Evolutionary conservation across 805 yeast species (phyloP), one percentile per base, ranked within the genome.

Genomic region (Kazachstania psychrophila): DNA sequence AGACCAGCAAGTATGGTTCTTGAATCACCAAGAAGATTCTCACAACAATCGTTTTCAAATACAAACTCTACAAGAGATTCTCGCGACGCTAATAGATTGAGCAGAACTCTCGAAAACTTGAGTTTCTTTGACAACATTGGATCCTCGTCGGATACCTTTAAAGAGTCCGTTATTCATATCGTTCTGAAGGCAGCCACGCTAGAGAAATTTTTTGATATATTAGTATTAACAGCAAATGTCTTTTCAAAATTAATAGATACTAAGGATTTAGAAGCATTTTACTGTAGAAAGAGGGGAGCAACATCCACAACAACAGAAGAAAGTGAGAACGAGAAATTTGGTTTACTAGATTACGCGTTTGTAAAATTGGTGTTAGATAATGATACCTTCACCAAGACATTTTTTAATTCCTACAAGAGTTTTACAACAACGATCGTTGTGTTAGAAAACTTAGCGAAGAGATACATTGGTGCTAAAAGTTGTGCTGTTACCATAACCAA

Each of bases 141-240:
- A 1, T 51, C 48, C 12, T 54, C 51, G 6, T 50, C 65, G 1
- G 62, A 59, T 37, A 53, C 65, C 5, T 42, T 61, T 17, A 59
- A 61, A 37, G 44, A 64, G 48, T 39, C 64, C 48, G 15, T 51
- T 38, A 51, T 68, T 16, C 56, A 61, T 37, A 79, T 74, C 6
- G 79, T 72, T 6, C 60, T 75, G 19, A 78, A 77, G 47, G 73
- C 84, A 3, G 92, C 92, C 1, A 70, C 83, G 1, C 60, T 85
- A 39, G 92, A 84, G 30, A 75, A 77, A 47, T 67, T 89, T 47
- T 68, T 87, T 37, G 96, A 89, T 57, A 68, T 88, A 16, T 60
- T 89, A 35, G 86, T 89, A 5, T 67, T 73, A 54, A 89, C 82
- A 15, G 79, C 72, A 27, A 72, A 71, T 47, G 75, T 72, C 38